These are phyloP conservation scores for Exophiala spinifera DNA, from an alignment of 2,329 filamentous ascomycete genomes.

Conservation along the genomic window DNA sequence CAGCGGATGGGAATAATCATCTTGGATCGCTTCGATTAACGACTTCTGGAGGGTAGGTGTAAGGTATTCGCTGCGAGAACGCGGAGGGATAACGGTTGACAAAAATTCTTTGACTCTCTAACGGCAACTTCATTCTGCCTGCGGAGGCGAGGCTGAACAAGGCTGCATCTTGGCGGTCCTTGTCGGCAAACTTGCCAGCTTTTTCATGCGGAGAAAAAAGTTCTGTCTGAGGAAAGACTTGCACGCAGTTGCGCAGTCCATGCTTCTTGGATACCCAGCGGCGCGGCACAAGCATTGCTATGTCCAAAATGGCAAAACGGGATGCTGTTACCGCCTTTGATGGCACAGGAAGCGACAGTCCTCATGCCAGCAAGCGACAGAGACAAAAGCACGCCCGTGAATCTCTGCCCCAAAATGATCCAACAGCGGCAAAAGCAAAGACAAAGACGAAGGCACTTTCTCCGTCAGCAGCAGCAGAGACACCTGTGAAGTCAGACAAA, in stretches of 20 bases:
- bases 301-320: slow-evolving; percentile 21
- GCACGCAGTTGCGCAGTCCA: background rate
- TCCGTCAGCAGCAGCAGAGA: slow-evolving; percentile 14
- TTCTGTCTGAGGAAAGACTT: background rate
- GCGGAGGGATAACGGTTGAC: slow-evolving; percentile 1
- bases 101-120: too few relatives aligned
- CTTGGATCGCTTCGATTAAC: slow-evolving; percentile 37
- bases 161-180: background rate
- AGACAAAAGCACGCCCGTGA: slow-evolving; percentile 35
- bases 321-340: slow-evolving; percentile 24
- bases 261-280: too few relatives aligned
- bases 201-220: slow-evolving; percentile 22
- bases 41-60: background rate
- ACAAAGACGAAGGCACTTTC: slow-evolving; percentile 29
- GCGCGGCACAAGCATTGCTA: background rate
- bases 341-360: background rate
- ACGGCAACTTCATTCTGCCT: slow-evolving; percentile 1
- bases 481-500: background rate
- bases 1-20: slow-evolving; percentile 99
- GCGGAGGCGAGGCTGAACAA: slow-evolving; percentile 1
- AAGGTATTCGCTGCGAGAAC: background rate
- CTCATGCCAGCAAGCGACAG: slow-evolving; percentile 12
- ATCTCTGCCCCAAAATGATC: slow-evolving; percentile 30
- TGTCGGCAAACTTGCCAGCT: slow-evolving; percentile 10
- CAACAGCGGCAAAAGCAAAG: slow-evolving; percentile 32